phyloP scores from a whole-genome alignment of 495 filamentous ascomycete genomes.

The Cenococcum geophilum region DNA sequence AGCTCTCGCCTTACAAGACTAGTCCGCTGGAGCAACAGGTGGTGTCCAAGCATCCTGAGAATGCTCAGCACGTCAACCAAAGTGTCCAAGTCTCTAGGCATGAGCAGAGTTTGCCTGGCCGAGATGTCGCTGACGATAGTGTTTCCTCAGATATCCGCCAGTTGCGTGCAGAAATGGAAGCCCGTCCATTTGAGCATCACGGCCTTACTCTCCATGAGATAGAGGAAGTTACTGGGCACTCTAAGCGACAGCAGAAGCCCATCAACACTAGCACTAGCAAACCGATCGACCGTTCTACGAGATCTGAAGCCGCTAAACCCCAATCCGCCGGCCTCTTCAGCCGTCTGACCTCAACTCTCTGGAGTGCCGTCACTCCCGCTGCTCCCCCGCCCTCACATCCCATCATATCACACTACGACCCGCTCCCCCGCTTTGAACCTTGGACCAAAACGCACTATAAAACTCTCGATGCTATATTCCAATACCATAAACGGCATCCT shows the following conservation, averaged over 20 bases:
- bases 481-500: slow-evolving; percentile 22
- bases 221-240: slow-evolving; percentile 22
- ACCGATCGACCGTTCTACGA: not conserved
- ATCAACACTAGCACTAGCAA: not conserved
- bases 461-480: slow-evolving; percentile 30
- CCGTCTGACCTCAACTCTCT: slow-evolving; percentile 24
- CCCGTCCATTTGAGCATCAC: slow-evolving; percentile 15
- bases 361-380: slow-evolving; percentile 17
- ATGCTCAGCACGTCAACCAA: not conserved
- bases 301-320: not conserved
- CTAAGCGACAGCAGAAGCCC: not conserved
- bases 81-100: not conserved
- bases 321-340: slow-evolving; percentile 16
- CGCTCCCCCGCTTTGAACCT: slow-evolving; percentile 29
- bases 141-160: slow-evolving; percentile 18
- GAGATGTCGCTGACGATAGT: not conserved
- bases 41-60: not conserved
- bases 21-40: not conserved
- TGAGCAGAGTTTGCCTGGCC: not conserved
- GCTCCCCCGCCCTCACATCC: slow-evolving; percentile 20
- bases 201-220: slow-evolving; percentile 21
- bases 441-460: slow-evolving; percentile 36
- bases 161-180: slow-evolving; percentile 22
- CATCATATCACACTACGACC: slow-evolving; percentile 7
- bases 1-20: not conserved